Evolutionary conservation across 306 rosid species (phyloP).

Genomic region (Lathyrus oleraceus): DNA sequence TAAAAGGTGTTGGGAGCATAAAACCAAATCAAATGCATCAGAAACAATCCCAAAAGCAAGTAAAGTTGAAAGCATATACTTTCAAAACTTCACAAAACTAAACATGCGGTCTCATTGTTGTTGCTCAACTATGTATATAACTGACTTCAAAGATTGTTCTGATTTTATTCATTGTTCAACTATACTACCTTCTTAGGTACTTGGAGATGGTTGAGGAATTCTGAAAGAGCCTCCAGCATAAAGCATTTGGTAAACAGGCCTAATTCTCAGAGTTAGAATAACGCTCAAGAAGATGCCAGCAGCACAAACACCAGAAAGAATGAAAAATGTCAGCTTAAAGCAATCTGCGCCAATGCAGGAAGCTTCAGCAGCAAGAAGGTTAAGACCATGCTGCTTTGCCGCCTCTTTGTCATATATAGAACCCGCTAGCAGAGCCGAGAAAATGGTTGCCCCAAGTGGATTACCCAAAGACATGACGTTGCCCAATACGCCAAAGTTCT

Average conservation of each 20-base stretch:
- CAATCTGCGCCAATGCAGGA: conserved; percentile 72
- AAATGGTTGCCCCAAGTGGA: conserved; percentile 72
- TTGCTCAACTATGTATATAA: conserved; percentile 14
- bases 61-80: no score
- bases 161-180: conserved; percentile 23
- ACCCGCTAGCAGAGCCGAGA: conserved; percentile 79
- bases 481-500: conserved; percentile 64
- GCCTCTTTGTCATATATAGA: conserved; percentile 66
- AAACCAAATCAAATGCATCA: no score
- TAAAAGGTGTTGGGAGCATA: no score
- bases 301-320: conserved; percentile 57
- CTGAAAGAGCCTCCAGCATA: conserved; percentile 83
- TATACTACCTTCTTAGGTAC: conserved; percentile 32
- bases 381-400: conserved; percentile 60
- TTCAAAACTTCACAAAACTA: no score
- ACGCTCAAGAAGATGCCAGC: conserved; percentile 61
- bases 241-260: conserved; percentile 76
- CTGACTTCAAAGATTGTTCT: not conserved
- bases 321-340: conserved; percentile 62
- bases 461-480: conserved; percentile 65
- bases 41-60: no score
- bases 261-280: conserved; percentile 56
- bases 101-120: not conserved
- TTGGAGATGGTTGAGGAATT: conserved; percentile 52
- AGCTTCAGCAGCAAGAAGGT: conserved; percentile 31